Evolutionary conservation across 139 green algal genomes (phyloP).

Genomic region (Mesotaenium endlicherianum): DNA sequence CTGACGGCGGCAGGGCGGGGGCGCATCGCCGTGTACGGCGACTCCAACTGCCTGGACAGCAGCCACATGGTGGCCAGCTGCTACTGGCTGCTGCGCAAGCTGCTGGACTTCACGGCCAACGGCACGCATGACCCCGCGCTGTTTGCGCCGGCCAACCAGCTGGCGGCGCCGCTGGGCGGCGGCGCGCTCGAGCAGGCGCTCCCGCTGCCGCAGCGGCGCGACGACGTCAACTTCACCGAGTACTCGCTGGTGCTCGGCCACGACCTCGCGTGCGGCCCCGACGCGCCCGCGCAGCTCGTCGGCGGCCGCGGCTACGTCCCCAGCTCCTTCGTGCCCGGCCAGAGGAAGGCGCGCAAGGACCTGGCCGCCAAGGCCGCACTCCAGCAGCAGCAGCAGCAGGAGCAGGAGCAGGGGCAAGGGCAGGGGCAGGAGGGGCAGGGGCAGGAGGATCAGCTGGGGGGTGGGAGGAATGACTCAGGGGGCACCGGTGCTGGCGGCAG

Average conservation of each 20-base stretch:
- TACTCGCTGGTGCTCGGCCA: slow-evolving; percentile 44
- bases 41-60: slow-evolving; percentile 93
- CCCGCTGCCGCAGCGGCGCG: slow-evolving; percentile 16
- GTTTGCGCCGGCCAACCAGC: slow-evolving; percentile 14
- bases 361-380: not conserved
- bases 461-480: too few relatives aligned
- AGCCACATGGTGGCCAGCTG: slow-evolving; percentile 40
- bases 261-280: slow-evolving; percentile 11
- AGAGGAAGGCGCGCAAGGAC: not conserved
- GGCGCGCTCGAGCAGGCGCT: not conserved
- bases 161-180: slow-evolving; percentile 4
- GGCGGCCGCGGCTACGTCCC: not conserved
- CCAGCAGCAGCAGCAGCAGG: not conserved
- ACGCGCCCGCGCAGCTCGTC: not conserved
- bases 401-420: not conserved
- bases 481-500: too few relatives aligned
- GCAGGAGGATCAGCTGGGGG: not conserved
- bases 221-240: slow-evolving; percentile 39
- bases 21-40: slow-evolving; percentile 72
- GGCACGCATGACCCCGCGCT: slow-evolving; percentile 3
- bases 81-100: slow-evolving; percentile 46
- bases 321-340: not conserved
- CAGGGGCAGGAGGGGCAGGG: not conserved
- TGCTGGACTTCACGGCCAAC: slow-evolving; percentile 18
- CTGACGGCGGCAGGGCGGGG: slow-evolving; percentile 59